Evolutionary conservation across 176 grass and related monocot species (phyloP), one percentile per base, ranked within the genome.

Genomic region (Thalia dealbata): DNA sequence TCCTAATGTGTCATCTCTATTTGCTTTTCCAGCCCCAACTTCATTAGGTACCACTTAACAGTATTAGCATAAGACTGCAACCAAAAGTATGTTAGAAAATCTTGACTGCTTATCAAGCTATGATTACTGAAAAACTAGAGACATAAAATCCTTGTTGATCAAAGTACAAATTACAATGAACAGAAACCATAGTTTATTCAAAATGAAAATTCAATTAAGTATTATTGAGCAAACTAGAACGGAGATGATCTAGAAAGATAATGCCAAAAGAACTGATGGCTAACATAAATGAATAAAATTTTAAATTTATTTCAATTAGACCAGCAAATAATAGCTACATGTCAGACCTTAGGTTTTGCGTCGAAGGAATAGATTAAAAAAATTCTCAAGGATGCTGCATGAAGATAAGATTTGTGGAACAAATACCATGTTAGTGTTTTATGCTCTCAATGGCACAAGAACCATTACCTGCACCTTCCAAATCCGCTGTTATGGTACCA

Each of bases 391-490:
- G 54, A 58, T n/a, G 54, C 54, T 3, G 32, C 32, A 38, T 4
- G 32, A 23, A 9, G 22, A 58, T 6, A 58, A 9, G 54, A 58
- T 8, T 23, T 58, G 7, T 58, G 18, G 1, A 58, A 58, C 7
- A 18, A 58, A 58, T 22, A n/a, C 54, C 54, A 58, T 58, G 19
- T 7, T n/a, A n/a, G 21, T 21, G 1, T 7, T 58, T 58, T 58
- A 23, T 58, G 21, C 54, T 58, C 27, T 32, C 27, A 25, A 32
- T 18, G 28, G 42, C 61, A 67, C 16, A 54, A 70, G 76, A 88
- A 82, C 38, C 78, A 93, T 99, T 99, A 99, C 95, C 95, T 88
- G 95, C 90, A 24, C 61, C 81, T 84, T 91, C 83, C 56, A 99
- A 78, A 75, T 99, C 95, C 72, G 84, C 81, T 83, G 87, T 88